These are phyloP conservation scores for Elsinoe necatrix DNA, from an alignment of 2,329 filamentous ascomycete species.

Conservation along the genomic window DNA sequence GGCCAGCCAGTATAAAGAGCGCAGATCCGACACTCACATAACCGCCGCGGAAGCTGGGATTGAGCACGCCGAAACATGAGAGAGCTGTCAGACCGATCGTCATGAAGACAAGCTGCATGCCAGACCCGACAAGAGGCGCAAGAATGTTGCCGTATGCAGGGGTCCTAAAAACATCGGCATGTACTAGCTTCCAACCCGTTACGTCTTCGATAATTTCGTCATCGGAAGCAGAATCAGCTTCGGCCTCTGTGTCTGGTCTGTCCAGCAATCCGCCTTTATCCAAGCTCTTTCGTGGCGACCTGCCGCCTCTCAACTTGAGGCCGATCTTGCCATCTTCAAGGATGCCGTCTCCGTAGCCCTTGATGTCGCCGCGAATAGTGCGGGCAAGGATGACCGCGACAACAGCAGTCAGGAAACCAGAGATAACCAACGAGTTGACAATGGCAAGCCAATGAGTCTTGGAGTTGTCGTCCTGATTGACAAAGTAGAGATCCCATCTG, in stretches of 20 bases:
- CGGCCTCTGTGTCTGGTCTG: slow-evolving; percentile 43
- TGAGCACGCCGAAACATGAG: slow-evolving; percentile 68
- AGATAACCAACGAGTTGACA: slow-evolving; percentile 77
- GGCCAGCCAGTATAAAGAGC: slow-evolving; percentile 72
- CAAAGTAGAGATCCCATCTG: slow-evolving; percentile 84
- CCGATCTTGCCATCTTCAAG: slow-evolving; percentile 59
- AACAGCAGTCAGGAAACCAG: slow-evolving; percentile 65
- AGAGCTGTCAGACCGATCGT: slow-evolving; percentile 51
- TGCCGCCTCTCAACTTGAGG: slow-evolving; percentile 42
- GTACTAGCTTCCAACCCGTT: slow-evolving; percentile 80
- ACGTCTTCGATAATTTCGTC: slow-evolving; percentile 70
- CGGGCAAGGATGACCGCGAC: slow-evolving; percentile 73
- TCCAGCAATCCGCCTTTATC: slow-evolving; percentile 55
- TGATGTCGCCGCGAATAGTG: slow-evolving; percentile 71
- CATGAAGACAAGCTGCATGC: slow-evolving; percentile 82
- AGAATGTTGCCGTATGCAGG: slow-evolving; percentile 63
- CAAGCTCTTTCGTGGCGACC: slow-evolving; percentile 40
- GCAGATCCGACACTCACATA: slow-evolving; percentile 79
- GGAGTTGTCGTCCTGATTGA: slow-evolving; percentile 72
- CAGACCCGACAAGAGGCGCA: slow-evolving; percentile 73
- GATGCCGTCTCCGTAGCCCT: slow-evolving; percentile 57
- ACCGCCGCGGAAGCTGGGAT: slow-evolving; percentile 81
- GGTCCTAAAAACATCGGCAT: slow-evolving; percentile 77
- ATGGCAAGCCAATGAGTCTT: slow-evolving; percentile 85
- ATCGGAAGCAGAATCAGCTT: slow-evolving; percentile 50